Percentiles rank a stretch among this genome's conserved stretches.
Conservation (phyloP, 805 yeast genomes). For the Candida maris region DNA sequence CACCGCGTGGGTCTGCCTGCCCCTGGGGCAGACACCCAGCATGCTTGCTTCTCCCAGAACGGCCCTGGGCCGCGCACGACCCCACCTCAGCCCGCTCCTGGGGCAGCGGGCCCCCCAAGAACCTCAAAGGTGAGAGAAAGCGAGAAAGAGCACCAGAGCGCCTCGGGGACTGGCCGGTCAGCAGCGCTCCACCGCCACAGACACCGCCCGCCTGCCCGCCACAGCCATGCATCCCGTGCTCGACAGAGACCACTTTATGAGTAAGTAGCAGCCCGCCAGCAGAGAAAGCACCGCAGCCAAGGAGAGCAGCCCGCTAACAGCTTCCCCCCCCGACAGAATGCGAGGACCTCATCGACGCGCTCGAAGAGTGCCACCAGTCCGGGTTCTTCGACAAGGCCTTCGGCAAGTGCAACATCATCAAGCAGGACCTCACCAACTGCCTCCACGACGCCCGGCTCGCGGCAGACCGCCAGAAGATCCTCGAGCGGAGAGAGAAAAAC, state of each 20-base stretch:
- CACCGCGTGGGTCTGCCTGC: too few relatives aligned
- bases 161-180: too few relatives aligned
- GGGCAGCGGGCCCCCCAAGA: too few relatives aligned
- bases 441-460: slow-evolving; percentile 71
- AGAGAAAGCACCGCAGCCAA: slow-evolving; percentile 22
- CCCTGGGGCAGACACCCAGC: too few relatives aligned
- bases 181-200: too few relatives aligned
- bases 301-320: neutral
- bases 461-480: slow-evolving; percentile 53
- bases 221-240: slow-evolving; percentile 30
- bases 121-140: too few relatives aligned
- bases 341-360: slow-evolving; percentile 75
- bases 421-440: slow-evolving; percentile 75
- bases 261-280: slow-evolving; percentile 34
- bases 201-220: too few relatives aligned
- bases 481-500: slow-evolving; percentile 53
- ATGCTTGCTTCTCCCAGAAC: too few relatives aligned
- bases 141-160: too few relatives aligned
- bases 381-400: slow-evolving; percentile 65
- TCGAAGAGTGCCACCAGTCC: slow-evolving; percentile 81
- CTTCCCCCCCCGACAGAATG: slow-evolving; percentile 46
- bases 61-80: too few relatives aligned
- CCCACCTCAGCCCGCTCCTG: too few relatives aligned
- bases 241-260: slow-evolving; percentile 29
- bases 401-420: slow-evolving; percentile 82